These are phyloP conservation scores for Ceratocystiopsis minuta DNA, from an alignment of 2,329 filamentous ascomycete species.

Conservation along the genomic window DNA sequence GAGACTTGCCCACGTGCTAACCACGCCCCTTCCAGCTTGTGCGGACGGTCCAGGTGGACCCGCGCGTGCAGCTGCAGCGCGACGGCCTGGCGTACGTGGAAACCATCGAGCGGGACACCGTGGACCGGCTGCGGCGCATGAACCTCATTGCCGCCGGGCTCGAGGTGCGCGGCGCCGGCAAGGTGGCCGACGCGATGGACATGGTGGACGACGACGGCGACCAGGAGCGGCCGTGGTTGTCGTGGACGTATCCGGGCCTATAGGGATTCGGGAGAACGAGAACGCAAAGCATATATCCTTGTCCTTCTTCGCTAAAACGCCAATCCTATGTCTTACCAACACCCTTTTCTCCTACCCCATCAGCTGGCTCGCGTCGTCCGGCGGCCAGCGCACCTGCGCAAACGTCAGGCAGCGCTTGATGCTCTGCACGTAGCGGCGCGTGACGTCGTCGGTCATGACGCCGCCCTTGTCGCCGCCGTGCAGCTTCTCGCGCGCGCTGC, in stretches of 20 bases:
- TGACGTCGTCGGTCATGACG: conserved; percentile 93
- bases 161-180: conserved; percentile 35
- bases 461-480: conserved; percentile 79
- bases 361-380: conserved; percentile 76
- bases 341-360: conserved; percentile 48
- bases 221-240: too few species aligned
- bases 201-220: too few species aligned
- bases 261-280: too few species aligned
- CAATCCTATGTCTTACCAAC: too few species aligned
- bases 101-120: conserved; percentile 55
- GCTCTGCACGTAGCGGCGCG: conserved; percentile 88
- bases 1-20: not conserved
- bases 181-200: not conserved
- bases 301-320: too few species aligned
- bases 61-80: conserved; percentile 51
- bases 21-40: conserved; percentile 36
- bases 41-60: conserved; percentile 48
- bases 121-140: conserved; percentile 60
- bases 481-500: conserved; percentile 85
- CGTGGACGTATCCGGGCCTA: too few species aligned
- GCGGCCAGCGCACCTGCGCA: conserved; percentile 91
- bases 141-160: conserved; percentile 59
- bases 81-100: conserved; percentile 49
- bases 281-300: too few species aligned
- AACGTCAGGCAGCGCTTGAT: conserved; percentile 95